Evolutionary conservation across 2,329 filamentous ascomycete species (phyloP).

Genomic region (Pyrenophora teres): DNA sequence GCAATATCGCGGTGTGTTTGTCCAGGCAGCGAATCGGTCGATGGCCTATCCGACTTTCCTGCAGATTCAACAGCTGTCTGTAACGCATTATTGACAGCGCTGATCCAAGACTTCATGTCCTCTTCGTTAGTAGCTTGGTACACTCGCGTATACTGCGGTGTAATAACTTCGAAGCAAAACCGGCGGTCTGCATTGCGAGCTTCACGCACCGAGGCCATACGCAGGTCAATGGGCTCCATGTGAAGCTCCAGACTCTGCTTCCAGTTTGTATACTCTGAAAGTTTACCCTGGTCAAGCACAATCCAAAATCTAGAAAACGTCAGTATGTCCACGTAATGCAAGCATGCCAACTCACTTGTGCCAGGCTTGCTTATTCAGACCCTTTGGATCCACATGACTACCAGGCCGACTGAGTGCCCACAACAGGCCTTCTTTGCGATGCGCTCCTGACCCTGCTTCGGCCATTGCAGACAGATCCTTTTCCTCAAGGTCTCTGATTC

Average conservation of each 20-base stretch:
- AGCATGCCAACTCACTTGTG: constrained; percentile 76
- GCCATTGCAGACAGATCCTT: constrained; percentile 56
- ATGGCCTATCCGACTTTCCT: constrained; percentile 56
- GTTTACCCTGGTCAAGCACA: constrained; percentile 91
- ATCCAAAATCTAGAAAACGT: constrained; percentile 82
- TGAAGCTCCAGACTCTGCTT: constrained; percentile 96
- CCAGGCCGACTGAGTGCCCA: constrained; percentile 94
- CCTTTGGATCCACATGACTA: constrained; percentile 92
- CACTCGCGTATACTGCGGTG: constrained; percentile 90
- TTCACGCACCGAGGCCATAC: constrained; percentile 95
- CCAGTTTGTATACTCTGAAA: constrained; percentile 99
- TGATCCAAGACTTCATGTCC: constrained; percentile 97
- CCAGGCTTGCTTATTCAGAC: constrained; percentile 96
- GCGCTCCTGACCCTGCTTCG: constrained; percentile 64
- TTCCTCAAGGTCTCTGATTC: constrained; percentile 90
- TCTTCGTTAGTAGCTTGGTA: constrained; percentile 98
- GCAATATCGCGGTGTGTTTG: constrained; percentile 83
- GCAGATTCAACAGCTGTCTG: constrained; percentile 92
- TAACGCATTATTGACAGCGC: constrained; percentile 93
- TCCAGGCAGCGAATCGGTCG: constrained; percentile 57
- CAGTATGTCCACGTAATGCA: constrained; percentile 21
- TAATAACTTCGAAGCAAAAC: constrained; percentile 98
- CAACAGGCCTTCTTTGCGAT: constrained; percentile 89
- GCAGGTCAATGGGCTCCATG: constrained; percentile 96
- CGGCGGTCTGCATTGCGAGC: constrained; percentile 91